These are phyloP conservation scores for Leucoagaricus sp. DNA, from an alignment of 1,284 basidiomycete species.

Conservation along the genomic window DNA sequence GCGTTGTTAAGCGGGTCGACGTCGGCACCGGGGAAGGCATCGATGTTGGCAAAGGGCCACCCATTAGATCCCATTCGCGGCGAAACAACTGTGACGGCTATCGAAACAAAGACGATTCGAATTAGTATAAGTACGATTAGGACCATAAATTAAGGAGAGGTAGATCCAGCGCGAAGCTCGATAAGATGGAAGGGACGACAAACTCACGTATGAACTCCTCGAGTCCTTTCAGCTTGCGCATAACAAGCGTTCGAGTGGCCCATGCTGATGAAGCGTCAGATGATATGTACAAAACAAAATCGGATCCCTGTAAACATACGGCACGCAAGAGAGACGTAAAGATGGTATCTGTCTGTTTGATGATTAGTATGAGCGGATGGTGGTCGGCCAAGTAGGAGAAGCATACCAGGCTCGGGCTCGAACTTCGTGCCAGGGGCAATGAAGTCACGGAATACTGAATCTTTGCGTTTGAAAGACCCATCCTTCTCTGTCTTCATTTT, in stretches of 20 bases:
- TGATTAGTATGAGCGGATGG: neutral
- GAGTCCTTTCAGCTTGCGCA: constrained; percentile 89
- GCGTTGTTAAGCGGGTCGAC: constrained; percentile 71
- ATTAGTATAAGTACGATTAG: neutral
- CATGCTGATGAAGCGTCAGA: constrained; percentile 57
- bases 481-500: constrained; percentile 66
- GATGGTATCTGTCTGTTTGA: constrained; percentile 77
- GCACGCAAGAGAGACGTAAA: constrained; percentile 82
- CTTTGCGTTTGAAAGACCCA: constrained; percentile 82
- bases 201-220: constrained; percentile 78
- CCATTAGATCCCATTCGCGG: constrained; percentile 83
- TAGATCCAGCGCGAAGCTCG: neutral
- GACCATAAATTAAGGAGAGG: neutral
- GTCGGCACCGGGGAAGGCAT: constrained; percentile 73
- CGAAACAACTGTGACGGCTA: constrained; percentile 83
- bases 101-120: neutral
- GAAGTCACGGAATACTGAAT: constrained; percentile 72
- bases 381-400: neutral
- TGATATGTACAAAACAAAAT: constrained; percentile 7
- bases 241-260: constrained; percentile 91
- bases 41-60: constrained; percentile 83
- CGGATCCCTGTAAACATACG: constrained; percentile 47
- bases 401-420: constrained; percentile 77
- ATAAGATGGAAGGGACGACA: constrained; percentile 12
- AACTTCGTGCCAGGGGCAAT: constrained; percentile 79